Evolutionary conservation across 1,284 basidiomycete species (phyloP).

Genomic region (Trichosporon coremiiforme): DNA sequence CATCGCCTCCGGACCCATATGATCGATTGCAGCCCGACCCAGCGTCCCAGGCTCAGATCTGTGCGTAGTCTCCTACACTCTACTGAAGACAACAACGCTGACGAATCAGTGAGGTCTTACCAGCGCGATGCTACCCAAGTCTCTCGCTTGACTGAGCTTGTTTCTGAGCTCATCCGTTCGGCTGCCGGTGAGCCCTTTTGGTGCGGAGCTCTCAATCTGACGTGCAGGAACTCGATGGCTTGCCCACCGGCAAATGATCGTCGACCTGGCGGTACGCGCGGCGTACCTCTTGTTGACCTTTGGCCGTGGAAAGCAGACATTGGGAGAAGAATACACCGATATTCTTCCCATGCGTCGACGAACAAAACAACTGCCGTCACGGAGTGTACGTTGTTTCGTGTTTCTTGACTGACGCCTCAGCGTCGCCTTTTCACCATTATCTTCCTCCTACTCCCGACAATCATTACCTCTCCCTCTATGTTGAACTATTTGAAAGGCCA

Average conservation of each 20-base stretch:
- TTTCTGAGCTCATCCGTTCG: conserved; percentile 71
- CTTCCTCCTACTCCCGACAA: conserved; percentile 65
- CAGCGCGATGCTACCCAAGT: conserved; percentile 82
- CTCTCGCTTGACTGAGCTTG: conserved; percentile 70
- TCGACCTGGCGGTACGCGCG: conserved; percentile 71
- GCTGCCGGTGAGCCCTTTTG: conserved; percentile 66
- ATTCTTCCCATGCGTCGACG: conserved; percentile 69
- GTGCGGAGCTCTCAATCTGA: no score
- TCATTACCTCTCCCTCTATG: conserved; percentile 54
- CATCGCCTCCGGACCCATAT: conserved; percentile 31
- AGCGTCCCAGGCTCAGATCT: conserved; percentile 72
- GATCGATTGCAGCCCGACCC: conserved; percentile 38
- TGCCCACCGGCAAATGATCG: conserved; percentile 75
- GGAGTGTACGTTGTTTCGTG: conserved; percentile 30
- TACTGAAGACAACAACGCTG: conserved; percentile 43
- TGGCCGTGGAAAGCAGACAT: conserved; percentile 76
- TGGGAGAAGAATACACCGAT: conserved; percentile 90
- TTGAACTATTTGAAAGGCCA: conserved; percentile 57
- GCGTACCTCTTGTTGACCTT: conserved; percentile 75
- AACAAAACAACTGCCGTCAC: conserved; percentile 31
- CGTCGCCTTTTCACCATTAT: conserved; percentile 65
- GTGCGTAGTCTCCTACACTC: conserved; percentile 75
- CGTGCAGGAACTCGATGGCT: conserved; percentile 77
- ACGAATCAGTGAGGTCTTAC: conserved; percentile 75
- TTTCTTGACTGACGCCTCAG: conserved; percentile 31